A percentile compares a stretch with the other conserved stretches of the same genome.
Conservation (phyloP, 2,329 filamentous ascomycete species). For the Kalmusia sp. region DNA sequence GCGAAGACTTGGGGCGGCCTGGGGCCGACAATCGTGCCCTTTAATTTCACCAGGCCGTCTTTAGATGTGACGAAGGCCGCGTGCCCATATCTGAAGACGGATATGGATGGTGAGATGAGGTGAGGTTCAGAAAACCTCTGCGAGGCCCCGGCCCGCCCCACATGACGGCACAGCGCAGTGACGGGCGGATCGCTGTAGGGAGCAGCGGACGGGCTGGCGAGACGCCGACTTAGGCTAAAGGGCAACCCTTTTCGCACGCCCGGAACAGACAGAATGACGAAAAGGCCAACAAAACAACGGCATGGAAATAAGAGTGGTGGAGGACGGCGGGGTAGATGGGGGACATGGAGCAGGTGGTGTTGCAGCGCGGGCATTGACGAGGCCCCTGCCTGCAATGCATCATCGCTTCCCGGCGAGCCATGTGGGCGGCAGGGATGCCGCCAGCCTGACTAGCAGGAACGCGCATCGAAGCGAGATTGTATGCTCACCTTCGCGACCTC, state of each 20-base stretch:
- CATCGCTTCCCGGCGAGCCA: conserved; percentile 33
- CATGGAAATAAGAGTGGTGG: conserved; percentile 10
- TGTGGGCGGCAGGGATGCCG: conserved; percentile 43
- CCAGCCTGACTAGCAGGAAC: conserved; percentile 19
- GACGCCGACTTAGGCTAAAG: conserved; percentile 34
- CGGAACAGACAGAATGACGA: conserved; percentile 12
- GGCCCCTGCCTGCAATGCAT: conserved; percentile 32
- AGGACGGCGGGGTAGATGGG: conserved; percentile 13
- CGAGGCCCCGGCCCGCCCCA: conserved; percentile 25
- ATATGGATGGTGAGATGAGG: conserved; percentile 38
- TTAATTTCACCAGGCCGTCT: conserved; percentile 37
- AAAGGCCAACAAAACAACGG: conserved; percentile 12
- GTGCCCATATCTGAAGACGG: conserved; percentile 20
- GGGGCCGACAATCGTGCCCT: conserved; percentile 32
- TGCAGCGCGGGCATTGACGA: conserved; percentile 36
- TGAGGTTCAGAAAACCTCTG: conserved; percentile 31
- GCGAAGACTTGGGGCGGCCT: conserved; percentile 17
- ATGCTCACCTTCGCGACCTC: conserved; percentile 36
- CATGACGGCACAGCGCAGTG: conserved; percentile 25
- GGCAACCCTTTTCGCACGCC: conserved; percentile 12
- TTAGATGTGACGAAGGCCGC: conserved; percentile 17
- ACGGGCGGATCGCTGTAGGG: conserved; percentile 26
- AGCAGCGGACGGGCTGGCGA: conserved; percentile 26
- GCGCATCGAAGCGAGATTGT: conserved; percentile 39
- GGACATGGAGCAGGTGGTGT: conserved; percentile 36